Evolutionary conservation across 192 early-diverging fungal genomes (phyloP).

Genomic region (Rhizophagus prolifer): DNA sequence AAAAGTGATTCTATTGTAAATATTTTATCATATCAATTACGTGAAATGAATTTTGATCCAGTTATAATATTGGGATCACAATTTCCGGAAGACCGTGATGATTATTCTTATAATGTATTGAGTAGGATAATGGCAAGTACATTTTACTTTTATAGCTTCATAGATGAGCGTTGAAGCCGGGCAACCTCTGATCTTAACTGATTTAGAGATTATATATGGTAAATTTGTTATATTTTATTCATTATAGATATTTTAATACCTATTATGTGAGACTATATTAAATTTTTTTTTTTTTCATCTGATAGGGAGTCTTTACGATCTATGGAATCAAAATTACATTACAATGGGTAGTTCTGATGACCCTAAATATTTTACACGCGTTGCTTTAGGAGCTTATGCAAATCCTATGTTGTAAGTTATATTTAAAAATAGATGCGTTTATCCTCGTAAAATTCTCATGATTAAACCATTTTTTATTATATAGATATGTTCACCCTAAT

Average conservation of each 20-base stretch:
- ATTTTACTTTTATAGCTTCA: neutral
- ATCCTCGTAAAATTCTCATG: neutral
- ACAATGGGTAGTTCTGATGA: conserved; percentile 18
- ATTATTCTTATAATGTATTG: conserved; percentile 32
- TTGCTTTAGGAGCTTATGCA: conserved; percentile 30
- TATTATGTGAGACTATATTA: neutral
- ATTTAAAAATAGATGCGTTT: no score
- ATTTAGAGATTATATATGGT: conserved; percentile 21
- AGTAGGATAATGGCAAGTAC: conserved; percentile 23
- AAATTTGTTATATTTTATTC: neutral
- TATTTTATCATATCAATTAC: conserved; percentile 27
- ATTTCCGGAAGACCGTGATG: conserved; percentile 29
- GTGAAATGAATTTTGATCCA: conserved; percentile 2
- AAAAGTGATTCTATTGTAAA: conserved; percentile 30
- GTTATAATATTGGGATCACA: conserved; percentile 30
- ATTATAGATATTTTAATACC: neutral
- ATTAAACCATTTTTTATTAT: neutral
- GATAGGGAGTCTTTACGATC: conserved; percentile 31
- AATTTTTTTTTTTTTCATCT: neutral
- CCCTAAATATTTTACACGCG: conserved; percentile 29
- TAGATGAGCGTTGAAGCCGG: conserved; percentile 34
- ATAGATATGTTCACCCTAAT: conserved; percentile 8
- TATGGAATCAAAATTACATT: conserved; percentile 36
- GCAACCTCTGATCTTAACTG: conserved; percentile 16
- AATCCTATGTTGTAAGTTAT: conserved; percentile 30